These are phyloP conservation scores for Penicillium pancosmium DNA, from an alignment of 495 filamentous ascomycete genomes.

Conservation along the genomic window DNA sequence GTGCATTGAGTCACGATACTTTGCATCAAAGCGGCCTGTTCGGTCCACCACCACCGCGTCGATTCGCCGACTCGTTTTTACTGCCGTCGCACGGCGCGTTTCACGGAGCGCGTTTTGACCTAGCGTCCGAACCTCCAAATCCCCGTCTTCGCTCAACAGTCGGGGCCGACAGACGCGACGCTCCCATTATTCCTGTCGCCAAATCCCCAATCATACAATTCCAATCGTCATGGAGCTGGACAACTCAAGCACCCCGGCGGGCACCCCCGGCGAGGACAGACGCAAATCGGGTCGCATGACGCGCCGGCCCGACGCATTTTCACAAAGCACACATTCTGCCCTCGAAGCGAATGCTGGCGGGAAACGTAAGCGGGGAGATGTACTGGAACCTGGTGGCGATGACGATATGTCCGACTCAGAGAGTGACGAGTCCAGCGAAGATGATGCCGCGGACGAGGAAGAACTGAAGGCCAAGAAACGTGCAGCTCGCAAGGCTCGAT, in stretches of 20 bases:
- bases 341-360: slow-evolving; percentile 16
- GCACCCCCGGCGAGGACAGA: slow-evolving; percentile 55
- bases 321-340: slow-evolving; percentile 40
- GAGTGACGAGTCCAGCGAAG: slow-evolving; percentile 49
- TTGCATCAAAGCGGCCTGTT: neutral
- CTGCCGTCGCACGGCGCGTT: slow-evolving; percentile 33
- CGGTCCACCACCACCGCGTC: neutral
- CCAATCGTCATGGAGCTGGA: slow-evolving; percentile 39
- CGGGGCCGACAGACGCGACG: slow-evolving; percentile 5
- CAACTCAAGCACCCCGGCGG: slow-evolving; percentile 28
- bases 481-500: slow-evolving; percentile 44
- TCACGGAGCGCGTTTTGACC: slow-evolving; percentile 30
- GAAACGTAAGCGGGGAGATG: slow-evolving; percentile 58
- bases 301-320: slow-evolving; percentile 71
- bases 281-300: slow-evolving; percentile 83
- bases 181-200: slow-evolving; percentile 9
- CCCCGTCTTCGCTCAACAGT: slow-evolving; percentile 1
- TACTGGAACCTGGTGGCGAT: slow-evolving; percentile 37
- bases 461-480: slow-evolving; percentile 61
- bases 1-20: neutral
- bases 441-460: slow-evolving; percentile 67
- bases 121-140: slow-evolving; percentile 10
- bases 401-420: slow-evolving; percentile 54
- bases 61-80: slow-evolving; percentile 13
- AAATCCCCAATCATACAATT: slow-evolving; percentile 1